phyloP scores from a whole-genome alignment of 2,329 filamentous ascomycete genomes.

The Clathrospora elynae region DNA sequence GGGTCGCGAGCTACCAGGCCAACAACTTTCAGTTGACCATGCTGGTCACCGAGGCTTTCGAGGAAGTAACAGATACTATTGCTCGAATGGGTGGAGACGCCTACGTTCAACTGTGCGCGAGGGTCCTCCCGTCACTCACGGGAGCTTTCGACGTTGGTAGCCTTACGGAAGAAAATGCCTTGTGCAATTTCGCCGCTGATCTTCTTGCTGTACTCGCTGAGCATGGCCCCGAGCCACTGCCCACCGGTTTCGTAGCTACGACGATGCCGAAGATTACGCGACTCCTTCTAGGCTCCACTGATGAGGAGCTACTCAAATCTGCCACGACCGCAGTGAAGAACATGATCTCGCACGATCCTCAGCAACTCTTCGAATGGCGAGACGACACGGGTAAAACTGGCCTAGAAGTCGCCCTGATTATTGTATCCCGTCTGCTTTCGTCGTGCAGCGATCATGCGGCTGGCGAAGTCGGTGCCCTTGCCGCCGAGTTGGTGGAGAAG shows the following conservation, averaged over 20 bases:
- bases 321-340: constrained; percentile 86
- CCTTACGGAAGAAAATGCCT: constrained; percentile 80
- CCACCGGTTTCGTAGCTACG: constrained; percentile 80
- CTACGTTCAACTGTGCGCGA: constrained; percentile 79
- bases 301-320: constrained; percentile 85
- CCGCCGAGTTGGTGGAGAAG: constrained; percentile 93
- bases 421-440: constrained; percentile 88
- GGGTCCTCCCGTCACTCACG: constrained; percentile 84
- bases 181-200: constrained; percentile 87
- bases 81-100: constrained; percentile 67
- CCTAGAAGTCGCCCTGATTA: constrained; percentile 84
- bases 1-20: constrained; percentile 84
- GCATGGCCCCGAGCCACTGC: constrained; percentile 82
- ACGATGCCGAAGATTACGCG: constrained; percentile 86
- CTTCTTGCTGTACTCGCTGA: constrained; percentile 80
- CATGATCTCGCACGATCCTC: constrained; percentile 85
- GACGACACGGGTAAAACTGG: constrained; percentile 79
- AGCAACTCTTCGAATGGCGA: constrained; percentile 86
- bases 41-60: constrained; percentile 87
- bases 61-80: constrained; percentile 77
- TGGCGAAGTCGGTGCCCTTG: constrained; percentile 92
- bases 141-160: constrained; percentile 88
- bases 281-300: constrained; percentile 79
- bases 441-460: constrained; percentile 86
- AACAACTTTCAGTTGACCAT: constrained; percentile 89